These are phyloP conservation scores for Petunia axillaris DNA, from an alignment of 257 asterid genomes.

Conservation along the genomic window DNA sequence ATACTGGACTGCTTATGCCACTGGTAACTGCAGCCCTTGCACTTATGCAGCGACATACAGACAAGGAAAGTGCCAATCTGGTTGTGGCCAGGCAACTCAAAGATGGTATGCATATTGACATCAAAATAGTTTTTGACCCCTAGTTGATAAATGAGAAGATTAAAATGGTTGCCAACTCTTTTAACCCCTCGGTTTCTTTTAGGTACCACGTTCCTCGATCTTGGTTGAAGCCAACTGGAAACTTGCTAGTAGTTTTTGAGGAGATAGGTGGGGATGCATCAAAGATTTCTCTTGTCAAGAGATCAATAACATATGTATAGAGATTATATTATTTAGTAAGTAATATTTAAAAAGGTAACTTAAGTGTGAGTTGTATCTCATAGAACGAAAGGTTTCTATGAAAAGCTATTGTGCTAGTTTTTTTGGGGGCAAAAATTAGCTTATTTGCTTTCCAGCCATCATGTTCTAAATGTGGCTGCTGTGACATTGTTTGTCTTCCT, in stretches of 20 bases:
- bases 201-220: slow-evolving; percentile 97
- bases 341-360: too few species aligned
- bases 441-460: background rate
- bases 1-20: slow-evolving; percentile 80
- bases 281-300: slow-evolving; percentile 66
- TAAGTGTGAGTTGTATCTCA: slow-evolving; percentile 6
- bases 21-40: slow-evolving; percentile 71
- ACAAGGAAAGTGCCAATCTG: slow-evolving; percentile 67
- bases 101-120: slow-evolving; percentile 62
- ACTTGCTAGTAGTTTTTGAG: slow-evolving; percentile 76
- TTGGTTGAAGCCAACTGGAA: slow-evolving; percentile 75
- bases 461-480: background rate
- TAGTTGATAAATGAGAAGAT: background rate
- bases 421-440: slow-evolving; percentile 11
- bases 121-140: background rate
- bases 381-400: background rate
- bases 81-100: slow-evolving; percentile 98
- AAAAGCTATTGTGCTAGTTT: slow-evolving; percentile 5
- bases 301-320: slow-evolving; percentile 55
- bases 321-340: slow-evolving; percentile 27
- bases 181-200: slow-evolving; percentile 26
- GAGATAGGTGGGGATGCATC: slow-evolving; percentile 96
- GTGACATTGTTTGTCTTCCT: background rate
- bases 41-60: slow-evolving; percentile 71
- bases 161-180: slow-evolving; percentile 13